A percentile compares a stretch with the other conserved stretches of the same genome.
Conservation (phyloP, 2,329 filamentous ascomycete genomes). For the Ceratocystis harringtonii region DNA sequence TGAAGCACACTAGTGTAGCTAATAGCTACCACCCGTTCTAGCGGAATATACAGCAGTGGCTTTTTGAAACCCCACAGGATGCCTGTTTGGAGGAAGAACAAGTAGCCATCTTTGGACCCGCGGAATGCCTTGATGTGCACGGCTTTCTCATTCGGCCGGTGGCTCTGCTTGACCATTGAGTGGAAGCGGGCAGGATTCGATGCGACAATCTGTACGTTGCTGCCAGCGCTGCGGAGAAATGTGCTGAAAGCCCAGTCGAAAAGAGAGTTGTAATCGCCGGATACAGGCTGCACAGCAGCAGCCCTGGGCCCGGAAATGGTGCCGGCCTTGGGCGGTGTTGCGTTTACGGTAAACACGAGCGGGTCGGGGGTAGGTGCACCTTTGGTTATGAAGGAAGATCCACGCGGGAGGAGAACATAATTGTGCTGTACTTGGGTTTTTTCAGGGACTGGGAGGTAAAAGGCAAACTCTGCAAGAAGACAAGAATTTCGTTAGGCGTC, state of each 20-base stretch:
- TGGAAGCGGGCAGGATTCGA: conserved; percentile 43
- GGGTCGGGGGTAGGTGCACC: conserved; percentile 37
- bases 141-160: conserved; percentile 45
- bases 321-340: conserved; percentile 45
- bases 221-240: conserved; percentile 36
- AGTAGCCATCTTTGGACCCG: conserved; percentile 52
- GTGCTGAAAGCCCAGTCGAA: conserved; percentile 46
- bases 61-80: conserved; percentile 60
- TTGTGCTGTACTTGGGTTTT: conserved; percentile 52
- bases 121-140: conserved; percentile 52
- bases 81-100: conserved; percentile 51
- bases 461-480: conserved; percentile 38
- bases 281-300: conserved; percentile 35
- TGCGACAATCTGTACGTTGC: conserved; percentile 33
- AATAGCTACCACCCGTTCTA: conserved; percentile 45
- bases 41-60: conserved; percentile 48
- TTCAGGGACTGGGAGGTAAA: conserved; percentile 49
- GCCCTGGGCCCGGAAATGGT: conserved; percentile 38
- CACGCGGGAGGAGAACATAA: conserved; percentile 46
- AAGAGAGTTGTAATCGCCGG: conserved; percentile 43
- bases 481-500: conserved; percentile 12
- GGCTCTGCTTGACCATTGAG: conserved; percentile 40
- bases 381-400: conserved; percentile 38
- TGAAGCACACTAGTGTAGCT: conserved; percentile 54
- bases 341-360: conserved; percentile 48